A percentile compares a stretch with the other conserved stretches of the same genome.
phyloP scores from a whole-genome alignment of 2,329 filamentous ascomycete species.

The Fusarium sarcochroum region DNA sequence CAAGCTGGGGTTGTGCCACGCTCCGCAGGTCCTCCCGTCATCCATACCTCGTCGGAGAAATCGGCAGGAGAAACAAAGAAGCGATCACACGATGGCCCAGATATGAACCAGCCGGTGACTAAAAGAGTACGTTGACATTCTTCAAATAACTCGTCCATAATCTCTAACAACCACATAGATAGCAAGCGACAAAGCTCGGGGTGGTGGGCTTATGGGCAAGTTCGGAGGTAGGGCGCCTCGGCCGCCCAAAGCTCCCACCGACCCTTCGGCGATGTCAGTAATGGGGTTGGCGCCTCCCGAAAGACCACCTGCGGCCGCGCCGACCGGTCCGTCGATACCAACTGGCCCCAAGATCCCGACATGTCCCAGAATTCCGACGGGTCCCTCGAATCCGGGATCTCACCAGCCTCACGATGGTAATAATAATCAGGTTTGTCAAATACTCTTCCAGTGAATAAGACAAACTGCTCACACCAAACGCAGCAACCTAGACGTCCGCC shows the following conservation, averaged over 20 bases:
- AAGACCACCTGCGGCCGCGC: slow-evolving; percentile 54
- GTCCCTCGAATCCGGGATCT: slow-evolving; percentile 42
- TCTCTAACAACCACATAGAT: slow-evolving; percentile 51
- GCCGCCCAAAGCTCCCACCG: slow-evolving; percentile 54
- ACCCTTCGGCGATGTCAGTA: slow-evolving; percentile 68
- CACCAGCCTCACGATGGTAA: slow-evolving; percentile 32
- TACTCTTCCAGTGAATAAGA: not conserved
- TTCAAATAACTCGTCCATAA: not conserved
- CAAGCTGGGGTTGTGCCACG: slow-evolving; percentile 43
- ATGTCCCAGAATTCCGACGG: slow-evolving; percentile 31
- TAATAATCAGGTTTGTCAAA: slow-evolving; percentile 40
- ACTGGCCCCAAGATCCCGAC: slow-evolving; percentile 18
- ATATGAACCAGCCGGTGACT: slow-evolving; percentile 49
- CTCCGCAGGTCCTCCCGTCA: slow-evolving; percentile 54
- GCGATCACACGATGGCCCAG: slow-evolving; percentile 57
- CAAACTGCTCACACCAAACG: slow-evolving; percentile 35
- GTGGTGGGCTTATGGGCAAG: slow-evolving; percentile 54
- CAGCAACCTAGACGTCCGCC: slow-evolving; percentile 34
- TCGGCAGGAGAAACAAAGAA: slow-evolving; percentile 56
- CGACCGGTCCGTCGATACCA: slow-evolving; percentile 30
- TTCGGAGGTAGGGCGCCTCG: slow-evolving; percentile 53
- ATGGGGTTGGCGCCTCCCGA: slow-evolving; percentile 64
- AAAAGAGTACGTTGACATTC: slow-evolving; percentile 59
- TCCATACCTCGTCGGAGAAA: slow-evolving; percentile 54
- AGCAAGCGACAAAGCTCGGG: slow-evolving; percentile 50